These are phyloP conservation scores for Rhodofomes roseus DNA, from an alignment of 1,284 basidiomycete species.

Conservation along the genomic window DNA sequence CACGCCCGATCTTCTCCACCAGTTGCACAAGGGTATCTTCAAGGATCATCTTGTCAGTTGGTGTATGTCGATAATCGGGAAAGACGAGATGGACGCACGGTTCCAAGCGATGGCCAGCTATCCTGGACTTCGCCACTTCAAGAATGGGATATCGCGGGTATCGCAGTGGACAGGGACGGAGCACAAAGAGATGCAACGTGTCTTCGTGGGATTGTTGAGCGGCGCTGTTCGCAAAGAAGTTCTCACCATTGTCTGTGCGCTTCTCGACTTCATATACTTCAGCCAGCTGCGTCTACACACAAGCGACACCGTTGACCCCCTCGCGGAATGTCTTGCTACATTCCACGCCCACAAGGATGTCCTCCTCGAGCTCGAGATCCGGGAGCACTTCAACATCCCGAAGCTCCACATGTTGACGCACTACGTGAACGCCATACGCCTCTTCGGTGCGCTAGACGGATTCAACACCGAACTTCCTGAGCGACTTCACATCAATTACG, in stretches of 20 bases:
- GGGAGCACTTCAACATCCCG: conserved; percentile 32
- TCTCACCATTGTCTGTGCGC: conserved; percentile 11
- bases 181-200: conserved; percentile 18
- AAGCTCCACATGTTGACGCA: conserved; percentile 33
- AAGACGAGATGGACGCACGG: conserved; percentile 18
- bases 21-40: conserved; percentile 28
- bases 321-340: conserved; percentile 15
- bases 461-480: conserved; percentile 28
- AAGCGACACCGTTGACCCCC: conserved; percentile 12
- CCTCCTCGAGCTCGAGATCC: conserved; percentile 19
- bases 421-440: conserved; percentile 24
- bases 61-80: not conserved
- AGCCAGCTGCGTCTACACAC: conserved; percentile 22
- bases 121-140: conserved; percentile 16
- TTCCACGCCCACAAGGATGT: conserved; percentile 26
- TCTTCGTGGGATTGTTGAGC: conserved; percentile 17
- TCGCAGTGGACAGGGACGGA: conserved; percentile 21
- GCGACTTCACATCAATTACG: conserved; percentile 24
- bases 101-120: conserved; percentile 13
- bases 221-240: conserved; percentile 2
- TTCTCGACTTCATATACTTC: conserved; percentile 28
- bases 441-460: conserved; percentile 25
- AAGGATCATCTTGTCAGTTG: conserved; percentile 24
- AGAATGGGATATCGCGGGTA: conserved; percentile 15
- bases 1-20: conserved; percentile 31